Base-by-base conservation (phyloP, 805 yeast species). In the Wickerhamomyces chaumierensis region DNA sequence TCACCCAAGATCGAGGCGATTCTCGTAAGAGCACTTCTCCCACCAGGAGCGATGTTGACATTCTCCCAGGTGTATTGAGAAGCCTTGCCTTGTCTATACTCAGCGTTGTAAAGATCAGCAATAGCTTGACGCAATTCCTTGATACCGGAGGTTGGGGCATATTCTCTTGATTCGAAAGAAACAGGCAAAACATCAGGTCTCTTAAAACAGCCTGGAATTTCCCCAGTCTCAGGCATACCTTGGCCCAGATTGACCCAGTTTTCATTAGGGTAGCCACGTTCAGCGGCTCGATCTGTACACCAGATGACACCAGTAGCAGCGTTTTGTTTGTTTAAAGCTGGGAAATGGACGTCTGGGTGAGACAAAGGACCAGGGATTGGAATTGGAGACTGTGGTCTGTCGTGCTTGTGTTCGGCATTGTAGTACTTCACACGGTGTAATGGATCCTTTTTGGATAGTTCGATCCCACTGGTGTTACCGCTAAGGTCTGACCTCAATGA, bases 171-270 rank as follows among this genome's bases (percentile, higher is more conserved):
- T 38, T 64, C 60, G 41, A 68, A 68, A 12, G 72, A 63, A 14
- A 74, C 59, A 0, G 69, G 67, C 21, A 74, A 57, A 7, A 62
- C 47, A 1, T 60, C 60, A 3, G 81, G 81, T 52, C 78, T 60
- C 38, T 63, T 61, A 52, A 73, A 72, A 25, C 78, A 73, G 3
- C 80, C 80, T 2, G 73, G 73, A 34, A 74, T 60, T 36, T 70
- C 75, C 18, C 79, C 79, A 39, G 73, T 78, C 51, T 74, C 80
- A 3, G 81, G 80, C 40, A 77, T 75, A 36, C 81, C 81, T 52
- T 74, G 81, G 33, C 81, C 81, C 52, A 74, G 59, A 51, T 74
- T 74, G 31, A 76, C 72, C 80, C 80, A 74, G 18, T 48, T 49
- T 16, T 52, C 54, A 38, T 53, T 56, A 18, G 58, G 64, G 49